Percentiles rank a stretch among this genome's conserved stretches.
Conservation (phyloP, 2,329 filamentous ascomycete genomes). For the Penicillium sp. region DNA sequence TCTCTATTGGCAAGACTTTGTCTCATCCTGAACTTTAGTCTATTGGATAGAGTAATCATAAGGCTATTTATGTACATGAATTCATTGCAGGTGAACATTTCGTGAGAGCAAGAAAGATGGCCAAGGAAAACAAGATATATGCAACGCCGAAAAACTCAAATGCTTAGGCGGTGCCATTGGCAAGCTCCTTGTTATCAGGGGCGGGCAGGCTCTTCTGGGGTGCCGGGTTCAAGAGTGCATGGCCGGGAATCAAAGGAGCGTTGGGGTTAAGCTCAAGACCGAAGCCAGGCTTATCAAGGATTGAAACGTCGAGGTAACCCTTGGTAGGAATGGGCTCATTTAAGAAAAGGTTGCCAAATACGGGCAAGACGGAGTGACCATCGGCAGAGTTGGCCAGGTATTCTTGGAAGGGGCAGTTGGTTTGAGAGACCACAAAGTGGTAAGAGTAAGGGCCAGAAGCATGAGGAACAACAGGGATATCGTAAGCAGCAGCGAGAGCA, state of each 20-base stretch:
- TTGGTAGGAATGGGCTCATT: constrained; percentile 87
- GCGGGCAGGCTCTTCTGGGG: constrained; percentile 50
- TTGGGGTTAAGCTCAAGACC: constrained; percentile 83
- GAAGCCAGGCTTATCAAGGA: constrained; percentile 87
- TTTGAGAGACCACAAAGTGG: constrained; percentile 91
- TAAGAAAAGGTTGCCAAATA: constrained; percentile 87
- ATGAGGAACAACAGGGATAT: constrained; percentile 93
- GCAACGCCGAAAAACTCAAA: constrained; percentile 1
- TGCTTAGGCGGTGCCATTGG: constrained; percentile 21
- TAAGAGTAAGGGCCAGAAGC: constrained; percentile 93
- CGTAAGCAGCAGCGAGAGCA: constrained; percentile 87
- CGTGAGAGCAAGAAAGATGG: not conserved
- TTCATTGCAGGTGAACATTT: not conserved
- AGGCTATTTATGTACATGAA: constrained; percentile 23
- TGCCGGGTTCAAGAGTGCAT: constrained; percentile 69
- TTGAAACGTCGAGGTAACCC: constrained; percentile 75
- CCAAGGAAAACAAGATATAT: constrained; percentile 1
- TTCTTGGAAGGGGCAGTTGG: constrained; percentile 93
- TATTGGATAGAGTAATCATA: constrained; percentile 10
- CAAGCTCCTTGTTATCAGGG: constrained; percentile 26
- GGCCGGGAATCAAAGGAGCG: constrained; percentile 75
- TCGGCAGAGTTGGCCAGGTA: constrained; percentile 93
- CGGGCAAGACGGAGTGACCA: constrained; percentile 83
- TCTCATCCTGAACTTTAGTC: constrained; percentile 9
- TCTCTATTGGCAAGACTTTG: not conserved